Base-by-base conservation (phyloP, 768 basidiomycete genomes). In the Lentinus tigrinus region DNA sequence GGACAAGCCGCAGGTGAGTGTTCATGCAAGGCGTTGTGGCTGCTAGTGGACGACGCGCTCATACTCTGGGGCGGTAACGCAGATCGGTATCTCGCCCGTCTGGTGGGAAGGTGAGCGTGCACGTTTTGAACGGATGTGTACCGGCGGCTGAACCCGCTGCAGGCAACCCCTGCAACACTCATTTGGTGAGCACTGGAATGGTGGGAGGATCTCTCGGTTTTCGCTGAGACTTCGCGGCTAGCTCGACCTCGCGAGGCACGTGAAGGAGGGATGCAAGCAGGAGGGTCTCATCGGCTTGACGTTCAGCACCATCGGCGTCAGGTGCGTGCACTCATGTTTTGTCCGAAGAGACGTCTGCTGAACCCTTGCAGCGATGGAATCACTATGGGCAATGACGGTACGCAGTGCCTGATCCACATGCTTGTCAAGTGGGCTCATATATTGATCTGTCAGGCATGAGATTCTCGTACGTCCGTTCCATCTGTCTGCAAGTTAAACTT, bases 161-260 rank as follows among this genome's bases (percentile, higher is more conserved):
- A 88, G 90, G 91, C 38, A 94, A 93, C 69, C 91, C 92, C 3
- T 95, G 93, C 70, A 95, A 95, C 67, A 79, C 78, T 46, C 91
- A 94, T 68, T 80, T 93, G 28, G 90, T 89, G 70, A 66, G 81
- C 11, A 31, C 31, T 31, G 31, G 31, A 6, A 31, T 6, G 31
- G 31, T 11, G 31, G 3, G 31, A 31, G 6, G 31, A 31, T 31
- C 7, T 31, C 31, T 6, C 7, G 31, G 7, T 31, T 31, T n/a
- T n/a, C n/a, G 31, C 31, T 31, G 17, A 4, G 9, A 9, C 8
- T 9, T 11, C 9, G 19, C 24, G 5, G 23, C 2, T 59, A 92
- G 89, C 85, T 92, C 59, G 89, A 91, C 52, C 81, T 95, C 23
- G 89, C 87, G 16, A 81, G 84, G 64, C 84, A 85, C 61, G 84